Percentiles rank a stretch among this genome's conserved stretches.
Conservation (phyloP, 345 rosid genomes). For the Clausena lansium region DNA sequence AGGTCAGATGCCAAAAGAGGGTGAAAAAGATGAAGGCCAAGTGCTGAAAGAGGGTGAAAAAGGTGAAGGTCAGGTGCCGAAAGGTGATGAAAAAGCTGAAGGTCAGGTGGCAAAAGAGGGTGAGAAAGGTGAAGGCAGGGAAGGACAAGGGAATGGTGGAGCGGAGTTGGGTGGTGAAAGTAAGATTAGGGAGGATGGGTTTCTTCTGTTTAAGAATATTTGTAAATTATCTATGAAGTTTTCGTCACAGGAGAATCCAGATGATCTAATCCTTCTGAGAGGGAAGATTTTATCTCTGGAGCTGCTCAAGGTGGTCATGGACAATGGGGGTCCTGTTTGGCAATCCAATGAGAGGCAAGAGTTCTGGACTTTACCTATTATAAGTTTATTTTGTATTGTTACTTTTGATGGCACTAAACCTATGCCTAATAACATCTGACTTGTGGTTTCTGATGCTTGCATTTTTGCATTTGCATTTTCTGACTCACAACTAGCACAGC, state of each 20-base stretch:
- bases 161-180: slow-evolving; percentile 34
- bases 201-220: slow-evolving; percentile 76
- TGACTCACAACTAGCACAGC: not conserved
- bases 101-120: slow-evolving; percentile 22
- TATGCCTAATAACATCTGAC: not conserved
- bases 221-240: slow-evolving; percentile 94
- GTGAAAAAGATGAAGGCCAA: not conserved
- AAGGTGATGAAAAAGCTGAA: not conserved
- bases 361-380: not conserved
- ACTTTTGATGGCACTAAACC: not conserved
- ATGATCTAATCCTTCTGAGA: slow-evolving; percentile 88
- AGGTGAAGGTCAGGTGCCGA: slow-evolving; percentile 12
- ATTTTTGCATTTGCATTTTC: not conserved
- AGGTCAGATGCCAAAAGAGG: slow-evolving; percentile 15
- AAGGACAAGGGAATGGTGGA: slow-evolving; percentile 33
- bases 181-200: slow-evolving; percentile 88
- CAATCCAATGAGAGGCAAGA: slow-evolving; percentile 69
- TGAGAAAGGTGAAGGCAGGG: slow-evolving; percentile 27
- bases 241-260: slow-evolving; percentile 83
- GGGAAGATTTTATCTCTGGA: slow-evolving; percentile 86
- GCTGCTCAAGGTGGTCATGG: slow-evolving; percentile 74
- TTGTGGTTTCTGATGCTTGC: not conserved
- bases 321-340: slow-evolving; percentile 79
- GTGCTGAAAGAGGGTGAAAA: slow-evolving; percentile 8
- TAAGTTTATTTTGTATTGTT: not conserved